Conservation (phyloP, 2,329 filamentous ascomycete species). For the Cladobotryum mycophilum region DNA sequence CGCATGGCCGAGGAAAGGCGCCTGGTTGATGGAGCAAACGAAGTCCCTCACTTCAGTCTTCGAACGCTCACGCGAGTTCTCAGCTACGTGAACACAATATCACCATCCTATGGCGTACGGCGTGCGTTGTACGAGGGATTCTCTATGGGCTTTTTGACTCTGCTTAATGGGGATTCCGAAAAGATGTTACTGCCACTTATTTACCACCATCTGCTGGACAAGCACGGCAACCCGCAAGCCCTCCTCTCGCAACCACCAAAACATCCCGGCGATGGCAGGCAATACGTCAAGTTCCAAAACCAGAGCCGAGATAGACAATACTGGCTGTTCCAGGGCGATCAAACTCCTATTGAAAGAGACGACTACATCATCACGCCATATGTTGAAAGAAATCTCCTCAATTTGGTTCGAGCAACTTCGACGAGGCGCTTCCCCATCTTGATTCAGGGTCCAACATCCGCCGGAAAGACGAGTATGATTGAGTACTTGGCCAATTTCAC, state of each 20-base stretch:
- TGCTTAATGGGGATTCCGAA: conserved; percentile 78
- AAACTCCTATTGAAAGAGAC: conserved; percentile 59
- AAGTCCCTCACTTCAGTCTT: conserved; percentile 94
- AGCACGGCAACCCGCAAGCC: conserved; percentile 58
- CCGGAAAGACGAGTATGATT: conserved; percentile 99
- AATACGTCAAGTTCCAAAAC: conserved; percentile 74
- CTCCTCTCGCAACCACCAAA: conserved; percentile 73
- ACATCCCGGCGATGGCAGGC: conserved; percentile 66
- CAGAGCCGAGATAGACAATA: conserved; percentile 65
- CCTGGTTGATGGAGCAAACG: conserved; percentile 89
- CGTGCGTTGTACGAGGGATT: conserved; percentile 91
- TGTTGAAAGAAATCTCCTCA: conserved; percentile 89
- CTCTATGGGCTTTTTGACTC: conserved; percentile 93
- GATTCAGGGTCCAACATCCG: conserved; percentile 93
- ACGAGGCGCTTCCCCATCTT: conserved; percentile 89
- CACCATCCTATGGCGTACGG: conserved; percentile 75
- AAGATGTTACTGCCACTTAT: conserved; percentile 72
- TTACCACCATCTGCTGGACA: conserved; percentile 69
- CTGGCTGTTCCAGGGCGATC: conserved; percentile 75
- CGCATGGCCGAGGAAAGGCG: conserved; percentile 71
- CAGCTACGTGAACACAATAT: conserved; percentile 79
- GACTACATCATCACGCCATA: conserved; percentile 98
- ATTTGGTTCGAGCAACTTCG: conserved; percentile 87
- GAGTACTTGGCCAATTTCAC: conserved; percentile 96
- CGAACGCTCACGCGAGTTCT: conserved; percentile 87